Evolutionary conservation across 768 basidiomycete genomes (phyloP).

Genomic region (Kwoniella pini): DNA sequence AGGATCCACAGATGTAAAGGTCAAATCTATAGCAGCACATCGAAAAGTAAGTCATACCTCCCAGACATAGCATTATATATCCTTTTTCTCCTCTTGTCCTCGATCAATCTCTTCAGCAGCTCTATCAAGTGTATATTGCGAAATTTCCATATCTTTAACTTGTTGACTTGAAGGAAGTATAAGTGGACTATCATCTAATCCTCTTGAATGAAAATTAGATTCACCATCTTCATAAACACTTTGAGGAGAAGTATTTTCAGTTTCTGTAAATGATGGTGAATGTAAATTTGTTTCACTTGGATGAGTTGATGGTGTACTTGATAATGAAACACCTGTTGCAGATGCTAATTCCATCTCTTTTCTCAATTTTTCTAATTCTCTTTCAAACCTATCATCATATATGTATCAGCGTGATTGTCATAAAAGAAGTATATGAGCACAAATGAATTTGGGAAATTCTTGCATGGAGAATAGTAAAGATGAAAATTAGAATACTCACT

Average conservation of each 20-base stretch:
- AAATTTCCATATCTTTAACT: slow-evolving; percentile 34
- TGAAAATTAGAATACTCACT: slow-evolving; percentile 62
- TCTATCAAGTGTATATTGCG: slow-evolving; percentile 35
- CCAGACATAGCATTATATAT: too few species aligned
- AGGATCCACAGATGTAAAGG: too few species aligned
- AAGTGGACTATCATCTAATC: slow-evolving; percentile 45
- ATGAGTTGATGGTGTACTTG: slow-evolving; percentile 9
- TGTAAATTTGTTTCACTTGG: slow-evolving; percentile 11
- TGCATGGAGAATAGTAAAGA: slow-evolving; percentile 1
- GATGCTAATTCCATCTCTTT: slow-evolving; percentile 77
- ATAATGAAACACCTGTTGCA: slow-evolving; percentile 30
- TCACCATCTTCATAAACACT: background rate
- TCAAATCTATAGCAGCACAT: too few species aligned
- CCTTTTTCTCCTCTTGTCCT: slow-evolving; percentile 15
- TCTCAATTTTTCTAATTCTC: slow-evolving; percentile 83
- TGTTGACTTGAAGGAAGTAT: slow-evolving; percentile 32
- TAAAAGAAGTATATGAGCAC: background rate
- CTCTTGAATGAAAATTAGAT: slow-evolving; percentile 1
- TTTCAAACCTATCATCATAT: slow-evolving; percentile 70
- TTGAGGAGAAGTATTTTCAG: background rate
- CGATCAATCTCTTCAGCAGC: slow-evolving; percentile 25
- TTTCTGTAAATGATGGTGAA: slow-evolving; percentile 17
- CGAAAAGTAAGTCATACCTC: too few species aligned
- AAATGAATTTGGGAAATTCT: background rate
- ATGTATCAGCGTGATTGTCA: too few species aligned